Percentiles rank a stretch among this genome's conserved stretches.
Conservation (phyloP, 495 filamentous ascomycete species). For the Sordaria brevicollis region DNA sequence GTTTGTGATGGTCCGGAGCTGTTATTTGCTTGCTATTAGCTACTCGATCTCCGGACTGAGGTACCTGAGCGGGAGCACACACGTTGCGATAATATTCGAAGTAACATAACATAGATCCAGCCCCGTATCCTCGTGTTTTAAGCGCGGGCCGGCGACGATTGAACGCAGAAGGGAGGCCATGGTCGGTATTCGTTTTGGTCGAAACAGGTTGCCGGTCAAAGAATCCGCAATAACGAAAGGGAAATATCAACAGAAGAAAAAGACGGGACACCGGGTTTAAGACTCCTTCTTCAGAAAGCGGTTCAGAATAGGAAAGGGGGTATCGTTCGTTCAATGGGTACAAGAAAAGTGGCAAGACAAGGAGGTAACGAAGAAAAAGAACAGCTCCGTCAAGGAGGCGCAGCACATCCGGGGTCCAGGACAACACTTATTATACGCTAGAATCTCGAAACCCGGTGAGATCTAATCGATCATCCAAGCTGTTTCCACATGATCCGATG, state of each 20-base stretch:
- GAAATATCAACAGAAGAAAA: not conserved
- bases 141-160: slow-evolving; percentile 63
- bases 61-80: slow-evolving; percentile 24
- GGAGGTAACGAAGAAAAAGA: not conserved
- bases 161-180: slow-evolving; percentile 48
- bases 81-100: slow-evolving; percentile 57
- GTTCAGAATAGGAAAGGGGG: not conserved
- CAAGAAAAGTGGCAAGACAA: not conserved
- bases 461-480: not conserved
- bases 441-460: not conserved
- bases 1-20: slow-evolving; percentile 78
- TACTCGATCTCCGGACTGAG: too few species aligned
- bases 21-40: not conserved
- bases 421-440: not conserved
- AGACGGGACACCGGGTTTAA: not conserved
- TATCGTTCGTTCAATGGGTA: not conserved
- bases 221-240: not conserved
- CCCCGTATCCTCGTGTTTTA: slow-evolving; percentile 72
- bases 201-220: not conserved
- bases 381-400: not conserved
- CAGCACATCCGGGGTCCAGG: not conserved
- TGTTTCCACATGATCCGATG: not conserved
- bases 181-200: not conserved
- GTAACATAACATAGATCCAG: slow-evolving; percentile 96
- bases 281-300: not conserved